Evolutionary conservation across 1,284 basidiomycete genomes (phyloP).

Genomic region (Sphagnurus paluster): DNA sequence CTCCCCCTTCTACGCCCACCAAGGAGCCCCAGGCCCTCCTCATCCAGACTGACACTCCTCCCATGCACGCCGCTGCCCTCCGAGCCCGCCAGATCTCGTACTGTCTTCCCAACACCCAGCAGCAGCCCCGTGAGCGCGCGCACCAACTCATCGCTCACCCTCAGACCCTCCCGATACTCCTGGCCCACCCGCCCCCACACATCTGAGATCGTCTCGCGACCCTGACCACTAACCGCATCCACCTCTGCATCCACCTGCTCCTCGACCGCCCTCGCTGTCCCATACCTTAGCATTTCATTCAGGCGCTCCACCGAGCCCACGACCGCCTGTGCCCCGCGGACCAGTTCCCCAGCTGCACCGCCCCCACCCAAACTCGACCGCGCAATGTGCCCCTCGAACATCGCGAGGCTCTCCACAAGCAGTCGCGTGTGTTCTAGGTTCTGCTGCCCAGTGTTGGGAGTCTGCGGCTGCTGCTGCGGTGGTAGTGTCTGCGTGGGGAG

Average conservation of each 20-base stretch:
- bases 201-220: slow-evolving; percentile 40
- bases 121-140: slow-evolving; percentile 72
- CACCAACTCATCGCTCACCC: slow-evolving; percentile 75
- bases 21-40: slow-evolving; percentile 33
- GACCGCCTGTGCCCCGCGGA: slow-evolving; percentile 60
- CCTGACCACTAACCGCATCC: slow-evolving; percentile 36
- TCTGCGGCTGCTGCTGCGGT: slow-evolving; percentile 2
- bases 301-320: slow-evolving; percentile 64
- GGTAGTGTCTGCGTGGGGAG: slow-evolving; percentile 10
- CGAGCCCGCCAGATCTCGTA: slow-evolving; percentile 52
- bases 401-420: slow-evolving; percentile 64
- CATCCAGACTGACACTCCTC: slow-evolving; percentile 49
- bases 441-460: slow-evolving; percentile 27
- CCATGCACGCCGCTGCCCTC: slow-evolving; percentile 35
- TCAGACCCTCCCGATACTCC: slow-evolving; percentile 68
- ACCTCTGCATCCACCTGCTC: slow-evolving; percentile 75
- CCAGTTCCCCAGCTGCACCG: slow-evolving; percentile 48
- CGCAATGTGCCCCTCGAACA: slow-evolving; percentile 67
- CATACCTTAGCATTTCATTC: slow-evolving; percentile 56
- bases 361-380: slow-evolving; percentile 37
- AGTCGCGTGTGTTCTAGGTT: slow-evolving; percentile 62
- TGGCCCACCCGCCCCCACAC: slow-evolving; percentile 67
- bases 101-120: slow-evolving; percentile 66
- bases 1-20: slow-evolving; percentile 25
- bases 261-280: slow-evolving; percentile 59